These are phyloP conservation scores for Lepidium aucheri DNA, from an alignment of 345 rosid species.

Conservation along the genomic window DNA sequence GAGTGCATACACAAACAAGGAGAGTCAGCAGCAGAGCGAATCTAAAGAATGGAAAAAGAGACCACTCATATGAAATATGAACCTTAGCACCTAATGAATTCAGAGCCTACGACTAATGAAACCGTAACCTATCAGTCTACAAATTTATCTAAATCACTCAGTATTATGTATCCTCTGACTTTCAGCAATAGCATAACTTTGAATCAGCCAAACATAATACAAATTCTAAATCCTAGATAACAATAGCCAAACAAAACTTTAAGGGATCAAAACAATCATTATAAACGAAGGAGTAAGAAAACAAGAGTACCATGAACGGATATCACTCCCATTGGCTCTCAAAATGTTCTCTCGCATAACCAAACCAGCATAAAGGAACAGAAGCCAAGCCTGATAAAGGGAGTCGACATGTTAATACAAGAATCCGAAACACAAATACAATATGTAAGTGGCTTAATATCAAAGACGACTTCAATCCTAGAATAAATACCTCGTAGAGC, in stretches of 20 bases:
- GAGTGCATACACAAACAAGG: background rate
- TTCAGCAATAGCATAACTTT: background rate
- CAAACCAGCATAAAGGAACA: slow-evolving; percentile 94
- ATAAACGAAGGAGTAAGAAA: background rate
- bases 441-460: background rate
- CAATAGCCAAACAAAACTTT: background rate
- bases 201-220: background rate
- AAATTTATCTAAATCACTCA: background rate
- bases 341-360: slow-evolving; percentile 88
- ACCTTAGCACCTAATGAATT: background rate
- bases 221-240: background rate
- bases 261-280: background rate
- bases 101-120: background rate
- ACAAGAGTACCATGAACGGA: slow-evolving; percentile 79
- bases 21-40: background rate
- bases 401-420: background rate
- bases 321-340: slow-evolving; percentile 97
- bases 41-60: background rate
- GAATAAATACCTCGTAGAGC: slow-evolving; percentile 64
- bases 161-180: background rate
- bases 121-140: background rate
- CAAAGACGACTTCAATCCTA: background rate
- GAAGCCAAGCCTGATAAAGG: slow-evolving; percentile 73
- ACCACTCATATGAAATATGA: background rate
- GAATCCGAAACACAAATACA: background rate